Percentiles rank a stretch among this genome's conserved stretches.
These are phyloP conservation scores for Stagonosporopsis vannaccii DNA, from an alignment of 2,329 filamentous ascomycete species.

Conservation along the genomic window DNA sequence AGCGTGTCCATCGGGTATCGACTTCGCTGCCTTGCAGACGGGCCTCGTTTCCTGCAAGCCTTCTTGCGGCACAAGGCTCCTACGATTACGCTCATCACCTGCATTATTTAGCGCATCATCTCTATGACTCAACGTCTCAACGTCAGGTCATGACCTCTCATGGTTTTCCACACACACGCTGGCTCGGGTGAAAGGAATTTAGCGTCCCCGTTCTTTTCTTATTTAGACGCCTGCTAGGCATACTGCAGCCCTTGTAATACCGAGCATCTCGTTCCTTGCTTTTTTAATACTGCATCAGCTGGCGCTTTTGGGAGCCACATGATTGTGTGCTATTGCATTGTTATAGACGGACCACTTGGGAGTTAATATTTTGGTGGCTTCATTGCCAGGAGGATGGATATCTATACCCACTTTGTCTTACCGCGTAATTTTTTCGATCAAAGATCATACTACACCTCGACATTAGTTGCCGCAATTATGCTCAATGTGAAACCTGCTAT, in stretches of 20 bases:
- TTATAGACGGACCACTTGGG: slow-evolving; percentile 25
- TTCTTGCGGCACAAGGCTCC: slow-evolving; percentile 10
- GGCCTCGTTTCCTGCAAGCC: slow-evolving; percentile 29
- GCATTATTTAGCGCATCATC: slow-evolving; percentile 27
- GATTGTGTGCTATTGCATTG: slow-evolving; percentile 27
- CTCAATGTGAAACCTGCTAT: slow-evolving; percentile 12
- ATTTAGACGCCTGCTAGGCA: slow-evolving; percentile 37
- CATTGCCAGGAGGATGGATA: slow-evolving; percentile 33
- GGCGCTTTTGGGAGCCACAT: slow-evolving; percentile 35
- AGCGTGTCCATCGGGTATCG: slow-evolving; percentile 27
- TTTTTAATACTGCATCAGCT: slow-evolving; percentile 41
- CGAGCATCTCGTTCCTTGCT: slow-evolving; percentile 40
- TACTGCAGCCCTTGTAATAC: slow-evolving; percentile 43
- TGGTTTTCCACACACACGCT: slow-evolving; percentile 42
- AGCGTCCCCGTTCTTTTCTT: slow-evolving; percentile 25
- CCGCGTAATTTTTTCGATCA: slow-evolving; percentile 18
- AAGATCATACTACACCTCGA: slow-evolving; percentile 14
- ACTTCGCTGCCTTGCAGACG: slow-evolving; percentile 23
- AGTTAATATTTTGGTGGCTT: slow-evolving; percentile 32
- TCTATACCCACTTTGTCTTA: slow-evolving; percentile 24
- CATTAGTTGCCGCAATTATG: background rate
- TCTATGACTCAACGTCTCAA: slow-evolving; percentile 35
- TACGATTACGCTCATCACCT: slow-evolving; percentile 21
- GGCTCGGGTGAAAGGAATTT: slow-evolving; percentile 46
- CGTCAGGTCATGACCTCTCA: slow-evolving; percentile 31